These are phyloP conservation scores for Phytophthora brassicae DNA, from an alignment of 352 stramenopile genomes.

Conservation along the genomic window DNA sequence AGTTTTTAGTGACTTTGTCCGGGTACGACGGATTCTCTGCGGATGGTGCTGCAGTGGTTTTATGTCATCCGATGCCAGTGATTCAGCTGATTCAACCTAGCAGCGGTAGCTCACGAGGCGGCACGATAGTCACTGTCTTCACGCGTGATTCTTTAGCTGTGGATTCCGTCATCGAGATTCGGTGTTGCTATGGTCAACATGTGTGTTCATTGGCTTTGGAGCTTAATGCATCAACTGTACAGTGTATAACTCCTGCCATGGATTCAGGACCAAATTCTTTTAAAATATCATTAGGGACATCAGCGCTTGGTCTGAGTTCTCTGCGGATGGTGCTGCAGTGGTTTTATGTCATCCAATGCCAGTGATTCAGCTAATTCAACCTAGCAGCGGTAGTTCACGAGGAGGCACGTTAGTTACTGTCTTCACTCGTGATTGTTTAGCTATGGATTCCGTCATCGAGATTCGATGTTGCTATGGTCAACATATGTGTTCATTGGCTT, in stretches of 20 bases:
- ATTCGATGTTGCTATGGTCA: slow-evolving; percentile 39
- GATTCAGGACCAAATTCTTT: slow-evolving; percentile 9
- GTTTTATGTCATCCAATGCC: too few relatives aligned
- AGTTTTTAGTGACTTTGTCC: slow-evolving; percentile 31
- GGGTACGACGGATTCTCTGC: slow-evolving; percentile 36
- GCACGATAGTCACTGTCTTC: slow-evolving; percentile 18
- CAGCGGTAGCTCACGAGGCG: slow-evolving; percentile 16
- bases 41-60: slow-evolving; percentile 10
- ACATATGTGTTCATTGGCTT: slow-evolving; percentile 19
- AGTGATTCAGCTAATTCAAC: too few relatives aligned
- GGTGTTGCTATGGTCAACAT: slow-evolving; percentile 36
- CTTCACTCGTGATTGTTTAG: too few relatives aligned
- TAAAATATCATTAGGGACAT: slow-evolving; percentile 27
- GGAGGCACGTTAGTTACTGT: too few relatives aligned
- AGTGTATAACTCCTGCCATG: slow-evolving; percentile 28
- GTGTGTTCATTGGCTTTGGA: slow-evolving; percentile 19
- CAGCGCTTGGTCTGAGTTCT: background rate
- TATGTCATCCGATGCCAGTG: slow-evolving; percentile 22
- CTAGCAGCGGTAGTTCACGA: too few relatives aligned
- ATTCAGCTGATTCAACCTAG: slow-evolving; percentile 27
- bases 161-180: slow-evolving; percentile 5
- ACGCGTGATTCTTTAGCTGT: slow-evolving; percentile 13
- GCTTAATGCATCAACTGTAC: slow-evolving; percentile 16
- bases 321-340: too few relatives aligned
- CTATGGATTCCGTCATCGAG: too few relatives aligned